Conservation (phyloP, 495 filamentous ascomycete species). For the Sphaerosporella brunnea region DNA sequence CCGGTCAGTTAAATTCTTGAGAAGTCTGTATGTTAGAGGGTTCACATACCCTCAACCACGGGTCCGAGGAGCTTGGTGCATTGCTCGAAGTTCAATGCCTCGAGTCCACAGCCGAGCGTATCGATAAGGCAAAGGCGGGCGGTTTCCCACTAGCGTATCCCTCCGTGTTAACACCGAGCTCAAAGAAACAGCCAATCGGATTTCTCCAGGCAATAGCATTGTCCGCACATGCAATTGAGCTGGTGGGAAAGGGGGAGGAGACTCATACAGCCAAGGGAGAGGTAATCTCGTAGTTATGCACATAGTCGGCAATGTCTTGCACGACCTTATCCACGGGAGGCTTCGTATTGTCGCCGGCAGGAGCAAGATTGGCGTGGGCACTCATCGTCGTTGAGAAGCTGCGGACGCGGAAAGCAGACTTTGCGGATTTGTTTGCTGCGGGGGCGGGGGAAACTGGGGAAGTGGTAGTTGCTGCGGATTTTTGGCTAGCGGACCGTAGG, state of each 20-base stretch:
- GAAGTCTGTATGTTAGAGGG: no score
- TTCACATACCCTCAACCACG: conserved; percentile 41
- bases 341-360: conserved; percentile 17
- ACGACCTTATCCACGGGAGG: conserved; percentile 72
- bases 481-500: background rate
- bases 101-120: conserved; percentile 88
- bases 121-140: conserved; percentile 80
- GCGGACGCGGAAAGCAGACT: conserved; percentile 3
- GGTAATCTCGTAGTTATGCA: conserved; percentile 76
- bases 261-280: conserved; percentile 75
- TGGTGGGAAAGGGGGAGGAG: background rate
- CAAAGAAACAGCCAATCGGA: no score
- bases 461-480: background rate
- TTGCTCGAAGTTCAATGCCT: conserved; percentile 88
- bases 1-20: no score
- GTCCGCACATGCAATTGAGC: no score
- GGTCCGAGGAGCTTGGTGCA: conserved; percentile 92
- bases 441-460: background rate
- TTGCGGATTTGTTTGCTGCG: background rate
- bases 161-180: no score
- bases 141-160: conserved; percentile 58
- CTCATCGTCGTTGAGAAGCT: conserved; percentile 4
- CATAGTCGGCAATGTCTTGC: conserved; percentile 81
- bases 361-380: background rate
- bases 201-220: no score